Percentiles rank a stretch among this genome's conserved stretches.
Evolutionary conservation across 108 stramenopile genomes (phyloP).

Genomic region (Cyclotella cryptica): DNA sequence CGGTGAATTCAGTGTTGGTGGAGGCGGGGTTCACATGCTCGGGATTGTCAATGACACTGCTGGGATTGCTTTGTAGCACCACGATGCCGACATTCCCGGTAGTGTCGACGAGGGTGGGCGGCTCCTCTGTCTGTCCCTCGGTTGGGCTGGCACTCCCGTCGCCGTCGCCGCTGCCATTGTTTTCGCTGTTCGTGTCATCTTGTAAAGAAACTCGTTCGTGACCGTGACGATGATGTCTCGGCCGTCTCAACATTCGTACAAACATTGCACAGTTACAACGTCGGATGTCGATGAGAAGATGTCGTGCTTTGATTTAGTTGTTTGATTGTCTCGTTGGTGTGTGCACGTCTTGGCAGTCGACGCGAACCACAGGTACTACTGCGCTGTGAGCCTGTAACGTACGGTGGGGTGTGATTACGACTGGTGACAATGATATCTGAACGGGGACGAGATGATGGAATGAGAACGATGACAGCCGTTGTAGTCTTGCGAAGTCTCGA

Average conservation of each 20-base stretch:
- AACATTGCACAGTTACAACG: constrained; percentile 14
- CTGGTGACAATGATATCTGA: too few relatives aligned
- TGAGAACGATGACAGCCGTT: too few relatives aligned
- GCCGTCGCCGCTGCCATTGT: constrained; percentile 9
- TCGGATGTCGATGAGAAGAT: not conserved
- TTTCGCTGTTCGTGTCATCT: constrained; percentile 9
- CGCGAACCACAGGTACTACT: too few relatives aligned
- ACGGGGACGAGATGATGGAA: too few relatives aligned
- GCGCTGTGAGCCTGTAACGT: too few relatives aligned
- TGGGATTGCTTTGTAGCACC: not conserved
- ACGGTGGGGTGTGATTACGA: too few relatives aligned
- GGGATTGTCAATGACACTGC: not conserved
- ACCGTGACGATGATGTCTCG: constrained; percentile 16
- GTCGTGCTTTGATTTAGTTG: not conserved
- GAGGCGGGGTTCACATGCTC: not conserved
- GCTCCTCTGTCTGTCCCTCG: too few relatives aligned
- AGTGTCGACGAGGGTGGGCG: too few relatives aligned
- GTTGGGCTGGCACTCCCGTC: too few relatives aligned
- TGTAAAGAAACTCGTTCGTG: constrained; percentile 37
- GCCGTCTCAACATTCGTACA: constrained; percentile 28
- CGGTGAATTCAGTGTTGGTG: not conserved
- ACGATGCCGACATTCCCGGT: too few relatives aligned
- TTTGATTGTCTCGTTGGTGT: not conserved
- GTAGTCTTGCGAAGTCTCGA: too few relatives aligned
- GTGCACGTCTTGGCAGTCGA: too few relatives aligned